Evolutionary conservation across 1,284 basidiomycete species (phyloP).

Genomic region (Rhodofomes roseus): DNA sequence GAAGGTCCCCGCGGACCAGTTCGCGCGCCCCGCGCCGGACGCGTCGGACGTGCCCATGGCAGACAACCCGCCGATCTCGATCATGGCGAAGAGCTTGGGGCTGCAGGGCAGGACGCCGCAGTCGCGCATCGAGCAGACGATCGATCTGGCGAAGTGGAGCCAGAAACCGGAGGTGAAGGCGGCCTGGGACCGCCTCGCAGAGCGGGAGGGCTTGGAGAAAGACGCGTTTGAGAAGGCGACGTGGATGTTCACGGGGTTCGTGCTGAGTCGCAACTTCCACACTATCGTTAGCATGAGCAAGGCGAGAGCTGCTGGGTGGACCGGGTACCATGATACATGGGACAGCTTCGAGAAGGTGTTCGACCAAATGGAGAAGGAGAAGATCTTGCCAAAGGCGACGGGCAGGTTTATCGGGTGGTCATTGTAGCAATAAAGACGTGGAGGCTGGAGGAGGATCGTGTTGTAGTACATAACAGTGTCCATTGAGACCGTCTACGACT

Average conservation of each 20-base stretch:
- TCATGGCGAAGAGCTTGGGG: neutral
- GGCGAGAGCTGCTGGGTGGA: neutral
- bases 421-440: neutral
- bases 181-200: neutral
- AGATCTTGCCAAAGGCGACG: neutral
- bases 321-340: neutral
- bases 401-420: neutral
- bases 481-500: too few species aligned
- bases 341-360: neutral
- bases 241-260: neutral
- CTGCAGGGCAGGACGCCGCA: neutral
- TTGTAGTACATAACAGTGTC: too few species aligned
- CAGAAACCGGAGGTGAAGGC: neutral
- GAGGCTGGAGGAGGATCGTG: neutral
- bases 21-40: neutral
- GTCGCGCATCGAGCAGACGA: conserved; percentile 1
- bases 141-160: neutral
- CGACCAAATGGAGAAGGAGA: neutral
- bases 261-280: neutral
- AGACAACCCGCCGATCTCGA: neutral
- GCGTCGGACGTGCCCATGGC: neutral
- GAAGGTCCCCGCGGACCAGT: neutral
- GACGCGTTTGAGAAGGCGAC: conserved; percentile 1
- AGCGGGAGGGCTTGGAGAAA: neutral
- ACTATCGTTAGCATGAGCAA: neutral